phyloP scores from a whole-genome alignment of 805 yeast species.

The Wickerhamiella azymoides region DNA sequence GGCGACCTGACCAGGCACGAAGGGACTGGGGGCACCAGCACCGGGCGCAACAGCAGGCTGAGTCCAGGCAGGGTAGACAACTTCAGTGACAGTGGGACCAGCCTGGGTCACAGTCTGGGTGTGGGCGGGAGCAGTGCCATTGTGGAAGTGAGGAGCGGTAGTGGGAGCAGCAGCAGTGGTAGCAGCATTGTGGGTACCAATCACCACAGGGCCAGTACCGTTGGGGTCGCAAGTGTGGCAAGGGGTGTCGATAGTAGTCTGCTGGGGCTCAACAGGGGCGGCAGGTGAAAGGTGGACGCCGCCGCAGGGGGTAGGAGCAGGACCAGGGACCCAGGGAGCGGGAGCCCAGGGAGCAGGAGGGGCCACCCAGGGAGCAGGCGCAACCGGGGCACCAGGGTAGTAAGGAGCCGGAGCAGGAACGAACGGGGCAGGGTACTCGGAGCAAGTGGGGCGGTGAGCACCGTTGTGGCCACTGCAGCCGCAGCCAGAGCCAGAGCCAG shows the following conservation, averaged over 20 bases:
- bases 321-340: not conserved
- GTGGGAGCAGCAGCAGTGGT: not conserved
- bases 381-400: not conserved
- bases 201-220: not conserved
- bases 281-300: not conserved
- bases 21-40: too few relatives aligned
- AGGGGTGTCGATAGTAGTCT: not conserved
- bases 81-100: too few relatives aligned
- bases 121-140: not conserved
- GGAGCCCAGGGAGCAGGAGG: not conserved
- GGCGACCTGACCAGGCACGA: too few relatives aligned
- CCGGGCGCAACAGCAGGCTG: not conserved
- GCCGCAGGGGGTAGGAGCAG: not conserved
- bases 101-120: not conserved
- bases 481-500: constrained; percentile 1
- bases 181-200: not conserved
- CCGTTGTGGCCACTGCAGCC: constrained; percentile 1
- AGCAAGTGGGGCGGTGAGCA: not conserved
- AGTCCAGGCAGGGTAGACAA: not conserved
- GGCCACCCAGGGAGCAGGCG: not conserved
- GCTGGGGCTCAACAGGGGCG: not conserved
- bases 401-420: not conserved
- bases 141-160: not conserved
- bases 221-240: not conserved
- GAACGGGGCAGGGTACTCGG: not conserved